Evolutionary conservation across 495 filamentous ascomycete species (phyloP).

Genomic region (Tuber magnatum): DNA sequence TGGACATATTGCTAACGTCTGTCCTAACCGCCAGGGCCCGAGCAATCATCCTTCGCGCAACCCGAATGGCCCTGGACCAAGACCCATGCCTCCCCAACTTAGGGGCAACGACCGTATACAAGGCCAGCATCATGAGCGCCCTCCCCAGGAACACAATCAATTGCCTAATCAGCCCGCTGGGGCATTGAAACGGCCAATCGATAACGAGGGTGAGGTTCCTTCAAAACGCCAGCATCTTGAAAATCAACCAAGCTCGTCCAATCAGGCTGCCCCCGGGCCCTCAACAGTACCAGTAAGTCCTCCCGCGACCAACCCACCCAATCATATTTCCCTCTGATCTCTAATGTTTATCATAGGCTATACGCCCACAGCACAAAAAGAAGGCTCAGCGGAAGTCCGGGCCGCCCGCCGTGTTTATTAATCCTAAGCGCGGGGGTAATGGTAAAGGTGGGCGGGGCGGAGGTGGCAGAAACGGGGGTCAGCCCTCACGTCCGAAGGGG

Average conservation of each 20-base stretch:
- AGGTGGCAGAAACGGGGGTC: not conserved
- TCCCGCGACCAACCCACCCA: not conserved
- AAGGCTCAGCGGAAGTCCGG: slow-evolving; percentile 9
- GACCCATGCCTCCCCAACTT: not conserved
- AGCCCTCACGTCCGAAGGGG: not conserved
- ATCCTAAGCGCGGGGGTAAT: slow-evolving; percentile 11
- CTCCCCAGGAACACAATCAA: not conserved
- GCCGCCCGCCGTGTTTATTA: slow-evolving; percentile 19
- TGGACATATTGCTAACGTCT: slow-evolving; percentile 2
- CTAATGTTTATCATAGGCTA: slow-evolving; percentile 6
- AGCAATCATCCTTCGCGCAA: not conserved
- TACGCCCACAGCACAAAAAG: slow-evolving; percentile 7
- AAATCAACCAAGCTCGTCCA: slow-evolving; percentile 2
- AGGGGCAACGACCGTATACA: slow-evolving; percentile 1
- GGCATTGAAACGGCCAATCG: not conserved
- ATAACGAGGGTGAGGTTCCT: not conserved
- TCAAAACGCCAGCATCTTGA: slow-evolving; percentile 3
- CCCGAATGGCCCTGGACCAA: slow-evolving; percentile 1
- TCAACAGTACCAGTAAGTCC: not conserved
- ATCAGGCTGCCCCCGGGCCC: slow-evolving; percentile 1
- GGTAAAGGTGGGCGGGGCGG: not conserved
- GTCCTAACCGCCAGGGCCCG: slow-evolving; percentile 2
- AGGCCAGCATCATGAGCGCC: not conserved
- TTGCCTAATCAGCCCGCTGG: not conserved
- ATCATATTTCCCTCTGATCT: not conserved